Conservation (phyloP, 495 filamentous ascomycete genomes). For the Tuber borchii region DNA sequence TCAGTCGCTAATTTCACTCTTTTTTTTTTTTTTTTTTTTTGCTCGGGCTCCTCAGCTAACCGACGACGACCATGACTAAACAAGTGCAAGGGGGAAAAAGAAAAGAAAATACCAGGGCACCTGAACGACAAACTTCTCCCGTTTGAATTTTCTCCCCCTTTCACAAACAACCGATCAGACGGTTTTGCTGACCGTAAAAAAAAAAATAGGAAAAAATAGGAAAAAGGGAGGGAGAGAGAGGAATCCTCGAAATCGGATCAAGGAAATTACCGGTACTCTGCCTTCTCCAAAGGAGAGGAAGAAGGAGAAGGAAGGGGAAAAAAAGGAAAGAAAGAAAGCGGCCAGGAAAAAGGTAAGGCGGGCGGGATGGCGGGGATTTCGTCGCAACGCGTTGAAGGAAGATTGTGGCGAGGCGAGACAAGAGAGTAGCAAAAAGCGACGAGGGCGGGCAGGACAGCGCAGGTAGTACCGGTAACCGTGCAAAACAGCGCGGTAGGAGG, state of each 20-base stretch:
- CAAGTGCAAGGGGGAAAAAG: neutral
- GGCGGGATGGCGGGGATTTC: neutral
- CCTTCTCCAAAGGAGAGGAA: neutral
- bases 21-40: neutral
- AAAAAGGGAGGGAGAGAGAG: neutral
- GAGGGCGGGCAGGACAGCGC: neutral
- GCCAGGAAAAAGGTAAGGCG: neutral
- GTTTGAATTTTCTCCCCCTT: neutral
- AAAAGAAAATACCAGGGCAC: neutral
- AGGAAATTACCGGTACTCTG: too few relatives aligned
- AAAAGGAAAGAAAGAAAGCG: neutral
- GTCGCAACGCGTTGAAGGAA: neutral
- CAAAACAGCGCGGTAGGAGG: neutral
- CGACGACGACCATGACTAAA: conserved; percentile 4
- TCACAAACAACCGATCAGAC: neutral
- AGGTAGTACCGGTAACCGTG: neutral
- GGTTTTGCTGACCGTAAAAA: neutral
- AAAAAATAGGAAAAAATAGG: neutral
- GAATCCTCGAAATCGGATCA: neutral
- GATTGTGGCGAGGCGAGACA: neutral
- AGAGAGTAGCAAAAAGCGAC: neutral
- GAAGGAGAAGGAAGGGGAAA: neutral
- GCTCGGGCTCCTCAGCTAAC: conserved; percentile 2
- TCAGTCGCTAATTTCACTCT: neutral
- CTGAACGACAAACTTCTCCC: neutral